phyloP scores from a whole-genome alignment of 768 basidiomycete species.

The Boletus subparvulus region DNA sequence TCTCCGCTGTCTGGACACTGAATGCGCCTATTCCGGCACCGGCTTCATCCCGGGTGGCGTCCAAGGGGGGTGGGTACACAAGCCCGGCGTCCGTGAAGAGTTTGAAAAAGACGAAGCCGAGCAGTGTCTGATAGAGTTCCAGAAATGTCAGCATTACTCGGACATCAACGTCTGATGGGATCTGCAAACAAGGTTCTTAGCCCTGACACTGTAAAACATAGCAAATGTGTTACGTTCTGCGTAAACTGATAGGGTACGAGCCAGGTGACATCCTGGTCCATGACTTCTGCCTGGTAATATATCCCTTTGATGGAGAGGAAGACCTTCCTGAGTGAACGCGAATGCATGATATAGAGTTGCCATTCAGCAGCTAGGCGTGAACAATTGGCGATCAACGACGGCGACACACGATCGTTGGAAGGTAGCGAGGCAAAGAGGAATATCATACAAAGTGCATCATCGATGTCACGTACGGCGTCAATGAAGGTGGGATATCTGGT shows the following conservation, averaged over 20 bases:
- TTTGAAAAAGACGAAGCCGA: constrained; percentile 96
- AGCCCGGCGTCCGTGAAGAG: constrained; percentile 94
- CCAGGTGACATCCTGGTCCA: constrained; percentile 94
- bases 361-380: constrained; percentile 89
- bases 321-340: constrained; percentile 78
- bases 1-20: constrained; percentile 56
- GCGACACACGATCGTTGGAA: constrained; percentile 76
- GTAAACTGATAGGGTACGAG: constrained; percentile 97
- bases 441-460: constrained; percentile 94
- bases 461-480: constrained; percentile 93
- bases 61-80: constrained; percentile 93
- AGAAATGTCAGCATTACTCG: constrained; percentile 98
- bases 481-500: constrained; percentile 93
- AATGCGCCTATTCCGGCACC: constrained; percentile 90
- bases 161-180: constrained; percentile 93
- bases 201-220: not conserved
- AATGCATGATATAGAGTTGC: constrained; percentile 94
- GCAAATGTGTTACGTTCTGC: constrained; percentile 64
- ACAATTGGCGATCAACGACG: constrained; percentile 88
- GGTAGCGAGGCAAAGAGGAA: constrained; percentile 92
- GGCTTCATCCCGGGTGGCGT: constrained; percentile 76
- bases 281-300: constrained; percentile 94
- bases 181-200: constrained; percentile 44
- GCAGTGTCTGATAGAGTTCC: constrained; percentile 94
- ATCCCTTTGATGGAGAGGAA: constrained; percentile 98